Percentiles rank a stretch among this genome's conserved stretches.
Conservation (phyloP, 1,284 basidiomycete species). For the Amylostereum chailletii region DNA sequence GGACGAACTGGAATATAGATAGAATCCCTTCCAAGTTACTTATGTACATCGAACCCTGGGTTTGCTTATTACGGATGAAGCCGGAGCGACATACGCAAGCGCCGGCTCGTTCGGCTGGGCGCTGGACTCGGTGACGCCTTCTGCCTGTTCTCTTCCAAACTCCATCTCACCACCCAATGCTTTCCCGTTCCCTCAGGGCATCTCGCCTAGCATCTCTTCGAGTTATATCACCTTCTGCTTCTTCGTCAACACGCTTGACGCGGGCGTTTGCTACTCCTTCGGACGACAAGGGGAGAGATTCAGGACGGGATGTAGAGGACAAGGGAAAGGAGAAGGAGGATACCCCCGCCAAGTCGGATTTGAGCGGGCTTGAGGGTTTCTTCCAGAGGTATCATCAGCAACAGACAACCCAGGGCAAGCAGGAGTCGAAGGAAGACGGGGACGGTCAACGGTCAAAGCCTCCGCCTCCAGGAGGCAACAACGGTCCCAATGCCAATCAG, state of each 20-base stretch:
- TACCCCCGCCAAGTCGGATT: slow-evolving; percentile 23
- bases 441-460: slow-evolving; percentile 15
- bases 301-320: slow-evolving; percentile 18
- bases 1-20: no score
- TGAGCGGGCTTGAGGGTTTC: slow-evolving; percentile 67
- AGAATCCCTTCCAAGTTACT: no score
- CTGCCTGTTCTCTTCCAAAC: background rate
- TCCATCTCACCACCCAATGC: slow-evolving; percentile 23
- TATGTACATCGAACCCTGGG: no score
- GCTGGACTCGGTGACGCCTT: no score
- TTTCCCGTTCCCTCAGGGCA: slow-evolving; percentile 33
- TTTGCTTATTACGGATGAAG: no score
- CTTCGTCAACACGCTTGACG: slow-evolving; percentile 15
- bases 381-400: slow-evolving; percentile 68
- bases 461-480: slow-evolving; percentile 34
- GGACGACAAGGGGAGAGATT: slow-evolving; percentile 20
- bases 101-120: no score
- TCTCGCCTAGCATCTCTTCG: slow-evolving; percentile 26
- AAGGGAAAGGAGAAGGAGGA: slow-evolving; percentile 17
- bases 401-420: slow-evolving; percentile 26
- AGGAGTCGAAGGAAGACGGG: slow-evolving; percentile 13
- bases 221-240: slow-evolving; percentile 21
- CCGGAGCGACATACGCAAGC: no score
- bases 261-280: slow-evolving; percentile 37
- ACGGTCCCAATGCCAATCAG: slow-evolving; percentile 50